Percentiles rank a stretch among this genome's conserved stretches.
Conservation (phyloP, 257 asterid genomes). For the Solanum virginianum region DNA sequence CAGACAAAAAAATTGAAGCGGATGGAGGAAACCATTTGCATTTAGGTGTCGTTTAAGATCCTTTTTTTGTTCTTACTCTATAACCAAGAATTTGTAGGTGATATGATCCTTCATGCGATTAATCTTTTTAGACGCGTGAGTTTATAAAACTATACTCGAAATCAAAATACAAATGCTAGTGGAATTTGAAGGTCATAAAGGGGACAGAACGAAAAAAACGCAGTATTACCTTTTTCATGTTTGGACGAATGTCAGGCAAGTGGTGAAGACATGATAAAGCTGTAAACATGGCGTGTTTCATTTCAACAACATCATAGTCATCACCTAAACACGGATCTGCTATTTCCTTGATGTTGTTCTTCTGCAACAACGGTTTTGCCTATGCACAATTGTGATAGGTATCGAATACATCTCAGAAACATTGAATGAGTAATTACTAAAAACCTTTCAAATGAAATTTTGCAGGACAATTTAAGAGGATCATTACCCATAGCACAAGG, state of each 20-base stretch:
- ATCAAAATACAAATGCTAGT: neutral
- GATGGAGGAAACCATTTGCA: neutral
- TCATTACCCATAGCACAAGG: conserved; percentile 89
- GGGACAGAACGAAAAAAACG: neutral
- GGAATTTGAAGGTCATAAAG: neutral
- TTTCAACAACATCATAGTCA: conserved; percentile 36
- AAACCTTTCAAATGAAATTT: neutral
- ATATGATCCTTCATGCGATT: neutral
- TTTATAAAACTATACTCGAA: neutral
- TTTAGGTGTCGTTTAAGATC: neutral
- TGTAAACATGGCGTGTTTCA: conserved; percentile 61
- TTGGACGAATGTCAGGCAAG: conserved; percentile 68
- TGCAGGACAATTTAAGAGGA: neutral
- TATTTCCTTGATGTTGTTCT: conserved; percentile 45
- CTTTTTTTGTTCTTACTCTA: neutral
- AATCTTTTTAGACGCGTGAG: neutral
- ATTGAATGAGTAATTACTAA: neutral
- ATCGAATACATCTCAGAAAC: neutral
- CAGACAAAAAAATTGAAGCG: no score
- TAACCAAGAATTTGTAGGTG: neutral
- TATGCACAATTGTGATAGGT: neutral
- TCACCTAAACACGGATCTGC: conserved; percentile 70
- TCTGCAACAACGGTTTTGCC: conserved; percentile 82
- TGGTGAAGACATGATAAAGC: conserved; percentile 83
- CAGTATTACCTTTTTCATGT: conserved; percentile 55